Base-by-base conservation (phyloP, 2,329 filamentous ascomycete genomes). In the Pseudogymnoascus sp. region DNA sequence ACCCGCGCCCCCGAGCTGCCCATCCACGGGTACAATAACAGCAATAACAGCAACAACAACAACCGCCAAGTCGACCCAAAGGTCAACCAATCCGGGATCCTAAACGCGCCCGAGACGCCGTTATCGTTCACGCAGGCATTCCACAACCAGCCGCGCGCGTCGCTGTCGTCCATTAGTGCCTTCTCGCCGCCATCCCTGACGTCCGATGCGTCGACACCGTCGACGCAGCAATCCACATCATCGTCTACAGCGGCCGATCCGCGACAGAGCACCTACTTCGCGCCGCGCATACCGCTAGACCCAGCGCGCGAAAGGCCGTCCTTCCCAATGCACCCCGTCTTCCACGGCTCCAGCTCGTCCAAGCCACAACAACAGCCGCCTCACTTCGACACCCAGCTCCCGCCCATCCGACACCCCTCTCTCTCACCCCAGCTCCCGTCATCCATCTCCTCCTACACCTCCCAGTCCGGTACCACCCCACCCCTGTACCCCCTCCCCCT, bases 271-370 rank as follows among this genome's bases (percentile, higher is more conserved):
- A 47, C 65, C 21, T 72, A 68, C 35, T 71, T 68, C 33, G 67
- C 65, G 4, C 72, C 71, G 38, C 68, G 68, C 5, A 73, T 71
- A 11, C 71, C 71, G 1, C 61, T 74, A 56, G 72, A 74, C 33
- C 69, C 71, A 2, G 64, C 68, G 26, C 47, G 70, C 3, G 72
- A 73, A 14, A 66, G 71, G 38, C 50, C 70, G 38, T 63, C 72
- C 7, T 68, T 68, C 68, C 72, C 4, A 68, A 71, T 8, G 47
- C 69, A 44, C 26, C 44, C 31, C 5, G 40, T n/a, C 38, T 44
- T 29, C n/a, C n/a, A 13, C 16, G 10, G 19, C 10, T n/a, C 11
- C 21, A 3, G 26, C 65, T n/a, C n/a, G n/a, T n/a, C n/a, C n/a
- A n/a, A n/a, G n/a, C n/a, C n/a, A n/a, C n/a, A n/a, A n/a, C n/a